These are phyloP conservation scores for Salvia miltiorrhiza DNA, from an alignment of 257 asterid species.

Conservation along the genomic window DNA sequence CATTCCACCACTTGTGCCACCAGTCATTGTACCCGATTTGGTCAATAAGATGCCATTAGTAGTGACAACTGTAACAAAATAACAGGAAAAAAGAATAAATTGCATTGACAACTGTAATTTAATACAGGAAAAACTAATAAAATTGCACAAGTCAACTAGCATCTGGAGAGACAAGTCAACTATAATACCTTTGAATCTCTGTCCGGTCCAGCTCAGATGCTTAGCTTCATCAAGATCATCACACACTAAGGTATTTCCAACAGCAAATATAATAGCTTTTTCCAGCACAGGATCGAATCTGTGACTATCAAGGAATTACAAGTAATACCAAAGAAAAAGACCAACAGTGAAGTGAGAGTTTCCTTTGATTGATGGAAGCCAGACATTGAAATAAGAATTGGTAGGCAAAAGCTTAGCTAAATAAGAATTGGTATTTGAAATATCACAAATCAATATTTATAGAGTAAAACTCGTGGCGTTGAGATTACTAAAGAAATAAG, in stretches of 20 bases:
- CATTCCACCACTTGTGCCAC: slow-evolving; percentile 98
- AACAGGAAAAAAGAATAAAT: not conserved
- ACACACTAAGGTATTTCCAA: slow-evolving; percentile 94
- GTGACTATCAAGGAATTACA: slow-evolving; percentile 47
- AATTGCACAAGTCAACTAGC: slow-evolving; percentile 18
- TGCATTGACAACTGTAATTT: slow-evolving; percentile 46
- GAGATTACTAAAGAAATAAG: not conserved
- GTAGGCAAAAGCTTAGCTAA: not conserved
- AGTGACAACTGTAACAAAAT: slow-evolving; percentile 71
- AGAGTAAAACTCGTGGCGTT: not conserved
- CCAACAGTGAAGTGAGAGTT: slow-evolving; percentile 5
- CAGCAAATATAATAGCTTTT: slow-evolving; percentile 91
- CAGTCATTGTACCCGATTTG: slow-evolving; percentile 99
- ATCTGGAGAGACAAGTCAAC: slow-evolving; percentile 18
- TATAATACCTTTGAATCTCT: slow-evolving; percentile 76
- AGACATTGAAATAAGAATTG: no score
- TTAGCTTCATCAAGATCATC: slow-evolving; percentile 93
- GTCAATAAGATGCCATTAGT: slow-evolving; percentile 86
- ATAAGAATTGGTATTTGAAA: not conserved
- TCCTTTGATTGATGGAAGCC: not conserved
- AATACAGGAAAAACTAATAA: slow-evolving; percentile 1
- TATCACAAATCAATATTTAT: not conserved
- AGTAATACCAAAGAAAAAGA: slow-evolving; percentile 5
- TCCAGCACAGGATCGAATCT: slow-evolving; percentile 78
- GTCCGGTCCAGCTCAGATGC: slow-evolving; percentile 92